Percentiles rank a stretch among this genome's conserved stretches.
Evolutionary conservation across 2,329 filamentous ascomycete genomes (phyloP).

Genomic region (Colletotrichum trifolii): DNA sequence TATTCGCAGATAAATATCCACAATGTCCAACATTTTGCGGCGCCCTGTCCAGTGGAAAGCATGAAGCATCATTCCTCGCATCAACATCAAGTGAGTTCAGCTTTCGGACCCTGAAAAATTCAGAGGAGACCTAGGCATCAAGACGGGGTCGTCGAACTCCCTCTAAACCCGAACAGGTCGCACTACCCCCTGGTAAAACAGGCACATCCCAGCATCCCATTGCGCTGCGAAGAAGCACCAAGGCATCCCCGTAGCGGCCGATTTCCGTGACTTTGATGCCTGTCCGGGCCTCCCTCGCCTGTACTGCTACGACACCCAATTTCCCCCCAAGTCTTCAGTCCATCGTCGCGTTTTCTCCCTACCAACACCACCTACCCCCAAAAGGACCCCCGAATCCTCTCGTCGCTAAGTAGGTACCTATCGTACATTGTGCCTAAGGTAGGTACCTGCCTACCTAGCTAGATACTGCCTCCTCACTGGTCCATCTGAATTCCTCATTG

Average conservation of each 20-base stretch:
- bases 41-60: no score
- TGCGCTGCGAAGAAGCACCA: not conserved
- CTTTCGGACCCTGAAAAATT: slow-evolving; percentile 27
- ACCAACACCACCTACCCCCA: not conserved
- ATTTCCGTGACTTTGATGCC: slow-evolving; percentile 21
- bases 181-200: not conserved
- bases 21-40: not conserved
- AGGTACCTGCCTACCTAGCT: not conserved
- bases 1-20: not conserved
- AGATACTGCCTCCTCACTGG: not conserved
- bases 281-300: slow-evolving; percentile 11
- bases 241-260: slow-evolving; percentile 9
- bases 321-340: not conserved
- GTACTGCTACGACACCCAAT: slow-evolving; percentile 22
- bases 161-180: slow-evolving; percentile 25
- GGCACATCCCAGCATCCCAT: not conserved
- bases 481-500: not conserved
- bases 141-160: slow-evolving; percentile 26
- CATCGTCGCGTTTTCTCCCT: not conserved
- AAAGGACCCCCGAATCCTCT: slow-evolving; percentile 12
- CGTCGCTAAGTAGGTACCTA: slow-evolving; percentile 7
- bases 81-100: no score
- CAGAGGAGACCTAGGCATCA: slow-evolving; percentile 4
- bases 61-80: slow-evolving; percentile 10
- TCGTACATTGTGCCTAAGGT: not conserved